Conservation (phyloP, 177 flowering plant species). For the Vitis hybrid region DNA sequence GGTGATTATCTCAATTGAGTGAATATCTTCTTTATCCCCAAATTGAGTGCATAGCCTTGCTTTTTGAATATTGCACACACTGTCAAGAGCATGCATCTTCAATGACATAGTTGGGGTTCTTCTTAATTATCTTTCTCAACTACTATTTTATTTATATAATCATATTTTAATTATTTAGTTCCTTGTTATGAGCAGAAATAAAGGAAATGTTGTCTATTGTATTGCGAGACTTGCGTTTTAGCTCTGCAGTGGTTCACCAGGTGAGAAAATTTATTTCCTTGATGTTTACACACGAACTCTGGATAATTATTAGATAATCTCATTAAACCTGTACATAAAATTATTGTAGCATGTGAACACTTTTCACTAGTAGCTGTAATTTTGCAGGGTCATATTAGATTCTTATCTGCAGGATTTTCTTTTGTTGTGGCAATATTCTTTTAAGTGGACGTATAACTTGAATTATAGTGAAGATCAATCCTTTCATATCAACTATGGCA, state of each 20-base stretch:
- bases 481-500: too few relatives aligned
- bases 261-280: constrained; percentile 28
- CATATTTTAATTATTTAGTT: background rate
- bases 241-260: constrained; percentile 96
- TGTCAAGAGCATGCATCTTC: too few relatives aligned
- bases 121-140: background rate
- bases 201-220: constrained; percentile 81
- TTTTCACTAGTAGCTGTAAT: too few relatives aligned
- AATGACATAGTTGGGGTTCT: background rate
- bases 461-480: background rate
- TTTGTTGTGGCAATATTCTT: background rate
- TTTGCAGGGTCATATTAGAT: too few relatives aligned
- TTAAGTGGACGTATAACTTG: background rate
- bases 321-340: background rate
- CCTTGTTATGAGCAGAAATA: constrained; percentile 62
- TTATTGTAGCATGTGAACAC: too few relatives aligned
- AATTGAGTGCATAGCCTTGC: too few relatives aligned
- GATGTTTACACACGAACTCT: too few relatives aligned
- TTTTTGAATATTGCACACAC: too few relatives aligned
- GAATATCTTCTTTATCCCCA: too few relatives aligned
- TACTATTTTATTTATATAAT: background rate
- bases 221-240: constrained; percentile 73
- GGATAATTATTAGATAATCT: background rate
- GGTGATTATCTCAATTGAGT: too few relatives aligned
- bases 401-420: background rate